Conservation (phyloP, 2,329 filamentous ascomycete genomes). For the Aspergillus pseudoviridinutans region DNA sequence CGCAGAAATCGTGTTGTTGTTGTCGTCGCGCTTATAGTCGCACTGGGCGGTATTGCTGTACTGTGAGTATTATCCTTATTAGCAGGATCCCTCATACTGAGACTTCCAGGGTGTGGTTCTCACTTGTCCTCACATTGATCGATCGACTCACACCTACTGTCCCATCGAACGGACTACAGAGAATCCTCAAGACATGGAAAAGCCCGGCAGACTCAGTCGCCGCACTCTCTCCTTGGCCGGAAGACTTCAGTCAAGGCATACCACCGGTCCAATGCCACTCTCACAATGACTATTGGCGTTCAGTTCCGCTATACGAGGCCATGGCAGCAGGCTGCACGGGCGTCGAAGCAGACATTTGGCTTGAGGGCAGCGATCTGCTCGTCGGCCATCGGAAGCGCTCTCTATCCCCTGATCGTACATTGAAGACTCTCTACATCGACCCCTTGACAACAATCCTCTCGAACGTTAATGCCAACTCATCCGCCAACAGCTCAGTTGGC, state of each 20-base stretch:
- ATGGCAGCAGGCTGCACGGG: slow-evolving; percentile 39
- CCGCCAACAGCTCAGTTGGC: neutral
- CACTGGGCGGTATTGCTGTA: neutral
- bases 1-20: neutral
- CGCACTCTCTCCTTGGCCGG: neutral
- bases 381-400: neutral
- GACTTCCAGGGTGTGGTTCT: neutral
- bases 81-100: neutral
- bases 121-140: neutral
- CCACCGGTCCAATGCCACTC: slow-evolving; percentile 29
- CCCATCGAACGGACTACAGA: neutral
- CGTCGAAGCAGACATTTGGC: slow-evolving; percentile 47
- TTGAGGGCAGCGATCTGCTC: slow-evolving; percentile 8
- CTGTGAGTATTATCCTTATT: neutral
- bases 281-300: slow-evolving; percentile 44
- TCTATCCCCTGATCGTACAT: neutral
- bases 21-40: neutral
- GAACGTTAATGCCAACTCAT: neutral
- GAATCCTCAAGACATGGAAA: neutral
- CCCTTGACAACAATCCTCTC: neutral
- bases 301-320: slow-evolving; percentile 37
- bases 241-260: neutral
- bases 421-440: neutral
- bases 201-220: neutral
- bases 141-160: neutral